Evolutionary conservation across 1,284 basidiomycete species (phyloP), one percentile per base, ranked within the genome.

Genomic region (Clitocybe nebularis): DNA sequence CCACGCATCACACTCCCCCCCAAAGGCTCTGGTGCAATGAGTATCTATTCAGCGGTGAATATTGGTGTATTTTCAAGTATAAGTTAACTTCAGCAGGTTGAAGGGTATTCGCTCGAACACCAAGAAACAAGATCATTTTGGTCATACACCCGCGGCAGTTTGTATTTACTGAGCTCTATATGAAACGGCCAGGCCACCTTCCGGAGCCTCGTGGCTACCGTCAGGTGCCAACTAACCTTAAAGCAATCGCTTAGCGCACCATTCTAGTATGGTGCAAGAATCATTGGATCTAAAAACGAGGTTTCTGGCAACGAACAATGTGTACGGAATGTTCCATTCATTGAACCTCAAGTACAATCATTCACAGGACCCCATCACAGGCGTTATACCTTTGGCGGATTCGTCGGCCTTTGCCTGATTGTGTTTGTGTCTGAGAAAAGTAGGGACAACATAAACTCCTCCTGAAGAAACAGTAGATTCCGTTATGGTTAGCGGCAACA

Each of bases 191-290:
- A 34, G n/a, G n/a, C n/a, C n/a, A 20, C 23, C 36, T 44, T 32
- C 38, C 36, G 43, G 35, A 34, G 44, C 51, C 51, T 52, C 51
- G 25, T 50, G 51, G 29, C 19, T 36, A 44, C 17, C 46, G 34
- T 25, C 35, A 39, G 48, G 46, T 40, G 28, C 36, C 37, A 39
- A 26, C 26, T 16, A 35, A 33, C 9, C 24, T 21, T n/a, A 11
- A 28, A 32, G 20, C 30, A 28, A 26, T 13, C 24, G 17, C 43
- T 24, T 23, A 30, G n/a, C 44, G 29, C 26, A 32, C 29, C 33
- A 33, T 19, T 36, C 37, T 8, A 28, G 24, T 34, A 32, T 22
- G 26, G 23, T 33, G 32, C 32, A 23, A 11, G 30, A 32, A 17
- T 8, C 11, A 13, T 32, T 32, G 29, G 14, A 16, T 17, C 29